Base-by-base conservation (phyloP, 2,329 filamentous ascomycete genomes). In the Alternaria sp. region DNA sequence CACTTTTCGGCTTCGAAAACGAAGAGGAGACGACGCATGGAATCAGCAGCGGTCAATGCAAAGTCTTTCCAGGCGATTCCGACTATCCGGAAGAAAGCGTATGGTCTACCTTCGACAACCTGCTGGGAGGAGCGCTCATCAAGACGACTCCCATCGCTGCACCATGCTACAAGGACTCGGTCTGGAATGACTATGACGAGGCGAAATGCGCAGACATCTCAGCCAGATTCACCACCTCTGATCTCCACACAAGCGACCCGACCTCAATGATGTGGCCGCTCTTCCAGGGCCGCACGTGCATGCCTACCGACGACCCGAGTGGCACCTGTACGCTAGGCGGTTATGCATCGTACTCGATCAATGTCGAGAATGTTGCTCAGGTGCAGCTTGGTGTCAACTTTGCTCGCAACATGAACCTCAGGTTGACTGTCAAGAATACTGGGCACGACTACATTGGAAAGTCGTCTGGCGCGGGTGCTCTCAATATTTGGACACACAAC, bases 1-100 rank as follows among this genome's bases (percentile, higher is more conserved):
- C 57, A 2, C 26, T 67, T 10, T 54, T 50, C 82, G 84, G 23
- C 78, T 86, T 69, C 18, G 62, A 61, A 3, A 43, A 51, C 10
- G 58, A 20, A n/a, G 55, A 54, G 43, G 45, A 44, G 7, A 43
- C 55, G 9, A 51, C 21, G 20, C 25, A 30, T 21, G 25, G 18
- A 28, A 58, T 30, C 28, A 47, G 37, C 28, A 63, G 44, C 43
- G 61, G 59, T 14, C 26, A 47, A 21, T 75, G 72, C 53, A 74
- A 74, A 56, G 66, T 57, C 1, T 74, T 67, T 26, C 71, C 71
- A 6, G 70, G 68, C 12, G 73, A 76, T 41, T 14, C 43, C 11
- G 46, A 64, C 7, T 75, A 68, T 45, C 73, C 73, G 3, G 45
- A 54, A 6, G 25, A 54, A 4, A 15, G n/a, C 5, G 41, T 60